Evolutionary conservation across 2,329 filamentous ascomycete species (phyloP).

Genomic region (Monilinia laxa): DNA sequence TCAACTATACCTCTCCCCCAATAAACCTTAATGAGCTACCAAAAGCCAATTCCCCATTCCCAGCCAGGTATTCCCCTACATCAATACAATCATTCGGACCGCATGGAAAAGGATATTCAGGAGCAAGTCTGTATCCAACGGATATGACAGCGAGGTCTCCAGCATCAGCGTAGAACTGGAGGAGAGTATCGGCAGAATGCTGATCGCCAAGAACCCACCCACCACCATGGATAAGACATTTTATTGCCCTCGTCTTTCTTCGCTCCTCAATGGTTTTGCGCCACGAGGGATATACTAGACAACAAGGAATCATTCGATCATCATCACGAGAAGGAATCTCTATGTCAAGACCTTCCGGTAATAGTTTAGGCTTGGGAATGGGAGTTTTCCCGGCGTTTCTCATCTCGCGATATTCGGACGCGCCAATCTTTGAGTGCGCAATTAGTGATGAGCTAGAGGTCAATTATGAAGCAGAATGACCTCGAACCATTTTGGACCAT

Average conservation of each 20-base stretch:
- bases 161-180: slow-evolving; percentile 51
- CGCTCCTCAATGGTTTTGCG: slow-evolving; percentile 47
- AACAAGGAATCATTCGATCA: slow-evolving; percentile 51
- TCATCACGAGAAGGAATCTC: slow-evolving; percentile 52
- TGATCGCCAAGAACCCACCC: slow-evolving; percentile 32
- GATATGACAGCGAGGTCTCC: slow-evolving; percentile 52
- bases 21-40: slow-evolving; percentile 47
- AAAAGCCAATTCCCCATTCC: slow-evolving; percentile 46
- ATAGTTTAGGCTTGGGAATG: slow-evolving; percentile 47
- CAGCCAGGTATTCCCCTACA: slow-evolving; percentile 53
- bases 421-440: slow-evolving; percentile 47
- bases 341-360: slow-evolving; percentile 49
- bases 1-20: slow-evolving; percentile 45
- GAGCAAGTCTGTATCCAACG: slow-evolving; percentile 59
- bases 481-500: slow-evolving; percentile 52
- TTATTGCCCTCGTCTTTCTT: slow-evolving; percentile 48
- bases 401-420: slow-evolving; percentile 54
- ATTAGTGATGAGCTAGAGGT: slow-evolving; percentile 1
- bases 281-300: slow-evolving; percentile 36
- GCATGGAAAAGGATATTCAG: slow-evolving; percentile 57
- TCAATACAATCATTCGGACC: slow-evolving; percentile 58
- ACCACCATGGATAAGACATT: slow-evolving; percentile 57
- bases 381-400: slow-evolving; percentile 53
- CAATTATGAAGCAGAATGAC: slow-evolving; percentile 37
- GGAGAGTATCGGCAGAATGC: slow-evolving; percentile 41